Base-by-base conservation (phyloP, 2,329 filamentous ascomycete genomes). In the Thermoascus crustaceus region DNA sequence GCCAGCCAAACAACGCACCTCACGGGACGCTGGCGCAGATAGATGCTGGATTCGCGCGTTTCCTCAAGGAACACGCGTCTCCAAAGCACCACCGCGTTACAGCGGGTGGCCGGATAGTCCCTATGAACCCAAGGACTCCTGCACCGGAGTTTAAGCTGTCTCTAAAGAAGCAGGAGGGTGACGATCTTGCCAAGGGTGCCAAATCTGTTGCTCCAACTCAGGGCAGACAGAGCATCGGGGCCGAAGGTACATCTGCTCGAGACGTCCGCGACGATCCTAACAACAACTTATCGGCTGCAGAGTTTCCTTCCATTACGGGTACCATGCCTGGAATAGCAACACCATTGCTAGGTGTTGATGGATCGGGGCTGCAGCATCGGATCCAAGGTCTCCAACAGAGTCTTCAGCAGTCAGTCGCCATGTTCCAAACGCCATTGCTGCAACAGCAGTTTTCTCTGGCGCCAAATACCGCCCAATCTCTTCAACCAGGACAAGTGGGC, bases 81-180 rank as follows among this genome's bases (percentile, higher is more conserved):
- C 66, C 67, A n/a, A 66, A 58, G 21, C 62, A 68, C 39, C 62
- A 69, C 34, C 62, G 67, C 34, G 67, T 71, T 32, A 69, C 66
- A 24, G 65, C 67, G 38, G 66, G 66, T 14, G 67, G 67, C 6
- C 59, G 58, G 25, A 68, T 71, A 18, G 64, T 71, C 22, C 64
- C 66, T n/a, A 66, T 68, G 59, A 53, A 55, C 22, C 52, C 56
- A 20, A 44, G 48, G 13, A 20, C 39, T 7, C 49, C 58, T 16
- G 55, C 54, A 35, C 61, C 64, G 4, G 52, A 60, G 39, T 58
- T 61, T 41, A 53, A 54, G 26, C 43, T 60, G 23, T 44, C 46
- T 6, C 40, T 42, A 14, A 46, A 32, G 18, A 49, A 40, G 17
- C 29, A 39, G 27, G 35, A 40, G 11, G 37, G 42, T 5, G 41